A percentile compares a stretch with the other conserved stretches of the same genome.
phyloP scores from a whole-genome alignment of 1,139 yeast species.

The Pichia sp. region DNA sequence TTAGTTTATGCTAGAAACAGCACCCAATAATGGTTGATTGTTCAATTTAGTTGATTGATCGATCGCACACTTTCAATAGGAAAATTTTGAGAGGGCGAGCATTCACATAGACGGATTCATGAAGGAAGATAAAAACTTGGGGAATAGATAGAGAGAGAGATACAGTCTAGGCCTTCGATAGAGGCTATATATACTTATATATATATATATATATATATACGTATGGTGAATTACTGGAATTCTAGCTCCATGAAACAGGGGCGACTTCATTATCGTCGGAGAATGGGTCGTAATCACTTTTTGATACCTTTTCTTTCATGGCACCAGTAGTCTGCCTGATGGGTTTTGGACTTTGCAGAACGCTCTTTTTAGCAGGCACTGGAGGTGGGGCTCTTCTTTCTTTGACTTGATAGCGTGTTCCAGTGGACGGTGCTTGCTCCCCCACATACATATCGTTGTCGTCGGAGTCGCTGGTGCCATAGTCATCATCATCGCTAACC shows the following conservation, averaged over 20 bases:
- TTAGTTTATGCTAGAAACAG: too few relatives aligned
- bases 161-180: too few relatives aligned
- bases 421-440: constrained; percentile 8
- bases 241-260: constrained; percentile 15
- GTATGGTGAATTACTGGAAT: background rate
- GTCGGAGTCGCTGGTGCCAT: constrained; percentile 1
- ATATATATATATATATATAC: too few relatives aligned
- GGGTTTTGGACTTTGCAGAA: constrained; percentile 10
- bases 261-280: constrained; percentile 21
- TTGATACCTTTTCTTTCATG: background rate
- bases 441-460: constrained; percentile 15
- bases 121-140: too few relatives aligned
- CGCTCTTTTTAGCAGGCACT: constrained; percentile 17
- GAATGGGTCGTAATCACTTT: constrained; percentile 18
- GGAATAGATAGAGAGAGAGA: background rate
- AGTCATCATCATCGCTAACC: constrained; percentile 35
- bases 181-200: too few relatives aligned
- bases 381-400: constrained; percentile 14
- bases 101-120: background rate
- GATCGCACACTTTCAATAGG: too few relatives aligned
- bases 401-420: background rate
- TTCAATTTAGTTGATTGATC: too few relatives aligned
- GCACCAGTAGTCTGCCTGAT: background rate
- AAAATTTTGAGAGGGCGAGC: background rate
- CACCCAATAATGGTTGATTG: too few relatives aligned